Percentiles rank a stretch among this genome's conserved stretches.
Conservation (phyloP, 768 basidiomycete species). For the Pisolithus sp. region DNA sequence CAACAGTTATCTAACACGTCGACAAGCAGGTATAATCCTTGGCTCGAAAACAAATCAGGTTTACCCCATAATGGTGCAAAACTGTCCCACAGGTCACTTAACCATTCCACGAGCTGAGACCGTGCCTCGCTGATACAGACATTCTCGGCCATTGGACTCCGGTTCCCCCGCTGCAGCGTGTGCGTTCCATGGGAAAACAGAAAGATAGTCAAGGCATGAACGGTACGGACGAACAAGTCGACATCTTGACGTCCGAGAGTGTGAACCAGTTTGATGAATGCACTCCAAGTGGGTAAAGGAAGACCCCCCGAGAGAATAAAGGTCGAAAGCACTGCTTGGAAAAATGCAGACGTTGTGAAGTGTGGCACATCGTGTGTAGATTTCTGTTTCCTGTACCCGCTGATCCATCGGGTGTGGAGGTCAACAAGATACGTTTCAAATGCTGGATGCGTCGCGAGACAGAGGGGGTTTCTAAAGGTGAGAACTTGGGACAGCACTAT, state of each 20-base stretch:
- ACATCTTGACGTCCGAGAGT: slow-evolving; percentile 26
- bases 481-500: slow-evolving; percentile 36
- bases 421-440: slow-evolving; percentile 44
- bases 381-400: slow-evolving; percentile 4
- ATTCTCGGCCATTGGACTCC: neutral
- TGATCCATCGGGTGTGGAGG: slow-evolving; percentile 36
- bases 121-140: neutral
- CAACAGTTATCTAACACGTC: slow-evolving; percentile 24
- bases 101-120: slow-evolving; percentile 15
- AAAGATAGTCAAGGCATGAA: slow-evolving; percentile 22
- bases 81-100: slow-evolving; percentile 18
- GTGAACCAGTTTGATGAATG: slow-evolving; percentile 32
- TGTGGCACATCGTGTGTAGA: neutral
- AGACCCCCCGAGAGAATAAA: slow-evolving; percentile 19
- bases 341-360: slow-evolving; percentile 26
- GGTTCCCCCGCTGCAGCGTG: neutral
- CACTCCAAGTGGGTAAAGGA: slow-evolving; percentile 39
- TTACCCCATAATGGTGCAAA: slow-evolving; percentile 8
- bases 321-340: slow-evolving; percentile 11
- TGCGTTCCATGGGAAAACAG: slow-evolving; percentile 3
- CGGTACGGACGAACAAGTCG: slow-evolving; percentile 27
- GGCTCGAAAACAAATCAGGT: neutral
- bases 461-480: slow-evolving; percentile 16
- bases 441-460: slow-evolving; percentile 34
- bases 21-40: slow-evolving; percentile 9